Evolutionary conservation across 2,329 filamentous ascomycete genomes (phyloP), one percentile per base, ranked within the genome.

Genomic region (Colletotrichum sp.): DNA sequence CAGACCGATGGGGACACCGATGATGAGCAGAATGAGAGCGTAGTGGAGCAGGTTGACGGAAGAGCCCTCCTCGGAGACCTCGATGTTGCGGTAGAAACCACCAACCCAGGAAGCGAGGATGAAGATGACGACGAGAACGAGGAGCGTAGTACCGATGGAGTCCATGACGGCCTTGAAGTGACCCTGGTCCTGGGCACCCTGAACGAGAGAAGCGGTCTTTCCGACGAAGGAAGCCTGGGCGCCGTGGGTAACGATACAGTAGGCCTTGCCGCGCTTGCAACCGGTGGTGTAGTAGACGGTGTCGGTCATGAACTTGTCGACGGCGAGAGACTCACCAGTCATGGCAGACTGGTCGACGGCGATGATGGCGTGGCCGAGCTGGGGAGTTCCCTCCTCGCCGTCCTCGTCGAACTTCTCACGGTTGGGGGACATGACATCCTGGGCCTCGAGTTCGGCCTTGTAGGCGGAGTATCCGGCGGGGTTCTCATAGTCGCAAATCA

Each of bases 111-210:
- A 90, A 72, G 91, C 87, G 81, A 95, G 89, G 84, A 95, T 94
- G 89, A 91, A 95, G 87, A 94, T 93, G 86, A 95, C 93, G 87
- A 95, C 94, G 78, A 95, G 88, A 80, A 95, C 93, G 80, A 95
- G 89, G 72, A 95, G 89, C 77, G 92, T 88, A 69, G 93, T 95
- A 86, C 93, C 93, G 82, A 95, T 95, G 83, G 91, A 93, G 90
- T 95, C 93, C 94, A 95, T 95, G 89, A 95, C 94, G 79, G 93
- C 93, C 89, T 95, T 95, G 91, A 95, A 95, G 86, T 95, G 93
- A 87, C 93, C 94, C 82, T 92, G 90, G 85, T 95, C 94, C 86
- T 94, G 89, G 79, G 94, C 93, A 79, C 93, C 93, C 87, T 95
- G 92, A 67, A 95, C 93, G 68, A 95, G 89, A 80, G 91, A 90